Evolutionary conservation across 106 monocot species (phyloP).

Genomic region (Apostasia ramifera): DNA sequence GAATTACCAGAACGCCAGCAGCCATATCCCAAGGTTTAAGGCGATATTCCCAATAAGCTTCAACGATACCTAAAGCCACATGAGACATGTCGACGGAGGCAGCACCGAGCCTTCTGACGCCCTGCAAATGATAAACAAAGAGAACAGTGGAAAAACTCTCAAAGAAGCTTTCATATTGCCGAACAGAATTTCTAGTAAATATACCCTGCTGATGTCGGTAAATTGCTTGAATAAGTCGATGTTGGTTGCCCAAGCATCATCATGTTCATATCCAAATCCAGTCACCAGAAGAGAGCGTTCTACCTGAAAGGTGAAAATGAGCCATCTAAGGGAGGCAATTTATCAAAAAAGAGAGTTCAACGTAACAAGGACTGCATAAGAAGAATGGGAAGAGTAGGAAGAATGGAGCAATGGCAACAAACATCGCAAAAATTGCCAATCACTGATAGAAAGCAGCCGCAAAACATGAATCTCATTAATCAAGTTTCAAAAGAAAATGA

Average conservation of each 20-base stretch:
- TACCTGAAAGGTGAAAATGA: constrained; percentile 33
- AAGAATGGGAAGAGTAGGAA: too few relatives aligned
- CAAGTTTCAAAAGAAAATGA: too few relatives aligned
- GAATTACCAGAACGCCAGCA: constrained; percentile 89
- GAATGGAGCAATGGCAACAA: too few relatives aligned
- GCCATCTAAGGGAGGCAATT: not conserved
- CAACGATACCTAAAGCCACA: constrained; percentile 87
- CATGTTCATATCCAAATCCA: constrained; percentile 99
- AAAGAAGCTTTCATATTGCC: not conserved
- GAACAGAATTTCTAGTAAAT: not conserved
- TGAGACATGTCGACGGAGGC: constrained; percentile 98
- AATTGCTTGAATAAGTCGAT: constrained; percentile 90
- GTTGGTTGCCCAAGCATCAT: constrained; percentile 92
- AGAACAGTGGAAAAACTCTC: not conserved
- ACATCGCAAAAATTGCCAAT: too few relatives aligned
- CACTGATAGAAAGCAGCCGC: too few relatives aligned
- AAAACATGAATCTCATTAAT: too few relatives aligned
- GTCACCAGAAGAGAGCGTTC: constrained; percentile 93
- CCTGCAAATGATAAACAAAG: constrained; percentile 34
- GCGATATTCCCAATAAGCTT: constrained; percentile 96
- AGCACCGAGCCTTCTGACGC: constrained; percentile 92
- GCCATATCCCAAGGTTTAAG: constrained; percentile 99
- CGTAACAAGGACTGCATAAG: too few relatives aligned
- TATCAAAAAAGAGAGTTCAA: not conserved
- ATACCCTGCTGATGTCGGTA: constrained; percentile 92